Base-by-base conservation (phyloP, 2,329 filamentous ascomycete species). In the Penicillium sp. region DNA sequence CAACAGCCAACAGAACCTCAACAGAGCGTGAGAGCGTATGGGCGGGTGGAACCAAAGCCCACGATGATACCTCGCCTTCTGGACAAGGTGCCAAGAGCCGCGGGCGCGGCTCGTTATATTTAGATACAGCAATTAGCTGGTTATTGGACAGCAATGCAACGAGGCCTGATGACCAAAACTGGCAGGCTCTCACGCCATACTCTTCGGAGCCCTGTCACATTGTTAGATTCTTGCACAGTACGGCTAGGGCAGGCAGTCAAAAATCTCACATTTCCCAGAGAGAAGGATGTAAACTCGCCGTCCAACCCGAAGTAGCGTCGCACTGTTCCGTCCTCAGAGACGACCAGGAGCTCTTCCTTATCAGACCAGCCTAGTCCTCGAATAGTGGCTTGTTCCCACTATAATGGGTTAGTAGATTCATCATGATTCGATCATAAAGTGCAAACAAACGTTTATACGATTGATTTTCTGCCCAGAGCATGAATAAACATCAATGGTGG, bases 281-380 rank as follows among this genome's bases (percentile, higher is more conserved):
- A 92, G 74, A 97, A 99, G 56, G 96, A 92, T 16, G 88, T 90
- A 71, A 99, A 99, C 71, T 97, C 93, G 60, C 89, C 90, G 72
- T 96, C 89, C n/a, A 99, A 78, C 68, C 94, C 90, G 72, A 92
- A 86, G 70, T 92, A 97, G 73, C 91, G 94, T 58, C 92, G 84
- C 42, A 97, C 93, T 1, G 87, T 93, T 24, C 94, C 94, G 69
- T 99, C 93, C 51, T 89, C 85, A 10, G 92, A 90, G 50, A 97
- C 86, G 0, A 97, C 89, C 4, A 99, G 79, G 45, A 99, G 82
- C 70, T 89, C 89, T 79, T 99, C 94, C 62, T 97, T 91, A 68
- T 96, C 93, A 20, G 92, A 96, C 94, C 94, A 99, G 34, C 94
- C 94, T 20, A 99, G 81, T 2, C 90, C 92, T 72, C 88, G 89